phyloP scores from a whole-genome alignment of 371 early-diverging fungal genomes.

The Coemansia sp. region DNA sequence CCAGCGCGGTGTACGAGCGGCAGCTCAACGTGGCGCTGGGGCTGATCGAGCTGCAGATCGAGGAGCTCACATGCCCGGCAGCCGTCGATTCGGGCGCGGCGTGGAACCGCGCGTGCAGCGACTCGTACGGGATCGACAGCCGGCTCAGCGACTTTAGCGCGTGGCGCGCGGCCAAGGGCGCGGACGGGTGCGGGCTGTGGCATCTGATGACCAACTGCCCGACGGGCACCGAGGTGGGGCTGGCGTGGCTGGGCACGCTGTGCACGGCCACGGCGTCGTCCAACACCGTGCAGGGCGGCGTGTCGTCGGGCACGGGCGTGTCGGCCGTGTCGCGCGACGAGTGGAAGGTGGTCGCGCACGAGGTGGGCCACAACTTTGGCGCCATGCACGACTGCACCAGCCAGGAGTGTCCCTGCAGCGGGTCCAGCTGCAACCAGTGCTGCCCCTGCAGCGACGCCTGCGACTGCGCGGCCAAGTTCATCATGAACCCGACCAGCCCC shows the following conservation, averaged over 20 bases:
- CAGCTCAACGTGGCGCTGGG: slow-evolving; percentile 91
- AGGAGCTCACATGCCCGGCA: slow-evolving; percentile 60
- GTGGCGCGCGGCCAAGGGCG: slow-evolving; percentile 76
- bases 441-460: slow-evolving; percentile 70
- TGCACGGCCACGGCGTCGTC: slow-evolving; percentile 63
- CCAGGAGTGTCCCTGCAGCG: slow-evolving; percentile 59
- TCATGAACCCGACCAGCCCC: slow-evolving; percentile 86
- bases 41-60: slow-evolving; percentile 75
- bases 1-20: slow-evolving; percentile 80
- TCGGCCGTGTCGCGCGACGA: slow-evolving; percentile 82
- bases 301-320: slow-evolving; percentile 80
- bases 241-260: slow-evolving; percentile 88
- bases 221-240: slow-evolving; percentile 85
- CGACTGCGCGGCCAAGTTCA: slow-evolving; percentile 71
- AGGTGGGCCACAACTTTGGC: slow-evolving; percentile 91
- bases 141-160: slow-evolving; percentile 85
- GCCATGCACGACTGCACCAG: slow-evolving; percentile 55
- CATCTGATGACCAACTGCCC: slow-evolving; percentile 90
- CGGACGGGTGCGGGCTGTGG: slow-evolving; percentile 87
- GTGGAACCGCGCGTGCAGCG: slow-evolving; percentile 83
- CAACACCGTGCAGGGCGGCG: slow-evolving; percentile 44
- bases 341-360: slow-evolving; percentile 96
- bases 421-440: slow-evolving; percentile 60
- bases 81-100: slow-evolving; percentile 37
- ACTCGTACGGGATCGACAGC: slow-evolving; percentile 68